Evolutionary conservation across 2,329 filamentous ascomycete species (phyloP), one percentile per base, ranked within the genome.

Genomic region (Hypoxylon sp.): DNA sequence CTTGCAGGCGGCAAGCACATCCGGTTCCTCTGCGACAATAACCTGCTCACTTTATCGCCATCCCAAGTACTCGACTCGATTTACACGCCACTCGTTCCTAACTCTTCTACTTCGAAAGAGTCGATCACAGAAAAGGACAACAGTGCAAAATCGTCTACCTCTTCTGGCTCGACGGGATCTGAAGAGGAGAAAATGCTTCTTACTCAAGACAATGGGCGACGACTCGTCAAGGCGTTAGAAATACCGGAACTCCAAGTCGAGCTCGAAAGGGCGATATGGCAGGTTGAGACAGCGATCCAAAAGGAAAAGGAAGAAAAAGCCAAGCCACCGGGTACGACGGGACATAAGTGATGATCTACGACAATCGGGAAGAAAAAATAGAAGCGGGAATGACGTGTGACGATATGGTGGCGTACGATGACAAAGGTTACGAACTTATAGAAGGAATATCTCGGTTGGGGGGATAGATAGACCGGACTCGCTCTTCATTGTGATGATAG

Each of bases 1-100:
- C 83, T 97, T 59, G 88, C 89, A 38, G 96, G 96, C 60, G 94
- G 93, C 19, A 92, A 89, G 75, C 93, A 98, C 78, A 82, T 98
- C 34, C 88, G 95, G 72, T 96, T 93, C 79, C 86, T 99, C 11
- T 80, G 95, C 43, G 82, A 91, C 63, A 90, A 94, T 71, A 88
- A 91, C 51, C 86, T 96, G 28, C 83, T 97, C 41, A 85, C 83
- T 2, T 83, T 89, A 0, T 83, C 85, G 13, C 90, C 93, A 0
- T 93, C 91, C 0, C 81, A 86, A 13, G 82, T 87, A 5, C 85
- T 99, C 50, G 92, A 97, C 77, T 82, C 89, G 55, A 83, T 97
- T 55, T 99, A 98, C 78, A 72, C 78, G 10, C 65, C 72, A 43
- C 68, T 72, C 41, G 73, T 77, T 49, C 71, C 72, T n/a, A 63